These are phyloP conservation scores for Trichoderma sp. DNA, from an alignment of 2,329 filamentous ascomycete species.

Conservation along the genomic window DNA sequence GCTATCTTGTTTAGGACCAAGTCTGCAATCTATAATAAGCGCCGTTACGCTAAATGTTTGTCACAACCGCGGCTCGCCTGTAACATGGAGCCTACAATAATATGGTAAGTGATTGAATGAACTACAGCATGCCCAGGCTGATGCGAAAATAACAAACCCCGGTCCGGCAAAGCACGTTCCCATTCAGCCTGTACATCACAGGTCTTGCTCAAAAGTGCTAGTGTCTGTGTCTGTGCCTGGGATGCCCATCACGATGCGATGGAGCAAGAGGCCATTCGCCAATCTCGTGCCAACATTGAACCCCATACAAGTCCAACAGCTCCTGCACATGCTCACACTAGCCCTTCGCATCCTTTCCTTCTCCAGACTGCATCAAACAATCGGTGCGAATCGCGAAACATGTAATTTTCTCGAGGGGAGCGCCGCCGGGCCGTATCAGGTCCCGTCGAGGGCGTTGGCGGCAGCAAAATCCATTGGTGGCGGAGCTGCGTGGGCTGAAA, in stretches of 20 bases:
- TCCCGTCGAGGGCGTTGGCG: neutral
- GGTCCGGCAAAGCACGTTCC: neutral
- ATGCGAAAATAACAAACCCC: neutral
- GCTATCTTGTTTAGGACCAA: neutral
- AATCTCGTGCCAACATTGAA: neutral
- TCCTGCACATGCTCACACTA: neutral
- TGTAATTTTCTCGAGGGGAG: slow-evolving; percentile 7
- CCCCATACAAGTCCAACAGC: neutral
- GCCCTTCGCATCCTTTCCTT: neutral
- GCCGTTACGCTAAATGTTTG: neutral
- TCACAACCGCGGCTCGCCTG: neutral
- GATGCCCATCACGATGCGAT: neutral
- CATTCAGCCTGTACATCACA: neutral
- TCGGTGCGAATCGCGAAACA: slow-evolving; percentile 13
- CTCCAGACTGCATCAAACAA: slow-evolving; percentile 2
- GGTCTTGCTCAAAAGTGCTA: neutral
- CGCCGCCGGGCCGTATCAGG: slow-evolving; percentile 5
- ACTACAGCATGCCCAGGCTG: neutral
- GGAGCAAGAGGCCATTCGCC: neutral
- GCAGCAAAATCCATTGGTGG: slow-evolving; percentile 2
- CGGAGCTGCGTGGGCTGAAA: slow-evolving; percentile 13
- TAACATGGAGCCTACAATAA: neutral
- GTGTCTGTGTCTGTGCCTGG: neutral
- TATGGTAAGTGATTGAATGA: neutral
- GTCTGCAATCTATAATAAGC: neutral